phyloP scores from a whole-genome alignment of 148 eudicot genomes.

The Fagopyrum tataricum region DNA sequence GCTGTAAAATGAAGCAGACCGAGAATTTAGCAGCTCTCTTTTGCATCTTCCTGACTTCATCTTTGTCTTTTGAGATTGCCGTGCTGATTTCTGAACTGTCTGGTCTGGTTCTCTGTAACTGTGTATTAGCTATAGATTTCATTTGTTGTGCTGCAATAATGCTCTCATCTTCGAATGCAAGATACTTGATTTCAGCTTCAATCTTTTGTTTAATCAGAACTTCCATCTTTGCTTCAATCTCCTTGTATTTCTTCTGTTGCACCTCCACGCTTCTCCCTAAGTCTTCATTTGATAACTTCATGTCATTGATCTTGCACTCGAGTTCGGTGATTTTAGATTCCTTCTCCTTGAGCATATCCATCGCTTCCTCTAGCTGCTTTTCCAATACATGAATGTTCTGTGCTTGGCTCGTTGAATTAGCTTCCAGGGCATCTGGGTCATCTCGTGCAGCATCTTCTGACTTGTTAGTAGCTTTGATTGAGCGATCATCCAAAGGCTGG shows the following conservation, averaged over 20 bases:
- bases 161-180: slow-evolving; percentile 37
- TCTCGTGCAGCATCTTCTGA: not conserved
- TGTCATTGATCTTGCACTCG: slow-evolving; percentile 24
- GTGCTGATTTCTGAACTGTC: slow-evolving; percentile 28
- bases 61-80: slow-evolving; percentile 23
- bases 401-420: slow-evolving; percentile 16
- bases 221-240: slow-evolving; percentile 51
- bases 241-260: slow-evolving; percentile 19
- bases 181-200: slow-evolving; percentile 67
- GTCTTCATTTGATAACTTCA: slow-evolving; percentile 17
- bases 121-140: slow-evolving; percentile 22
- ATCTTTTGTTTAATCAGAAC: slow-evolving; percentile 44
- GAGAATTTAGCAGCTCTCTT: slow-evolving; percentile 34
- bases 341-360: slow-evolving; percentile 28
- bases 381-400: slow-evolving; percentile 27
- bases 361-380: slow-evolving; percentile 47
- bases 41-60: slow-evolving; percentile 34
- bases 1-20: slow-evolving; percentile 41
- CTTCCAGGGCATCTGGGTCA: not conserved
- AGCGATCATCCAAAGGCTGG: not conserved
- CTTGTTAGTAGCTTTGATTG: not conserved
- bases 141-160: slow-evolving; percentile 26
- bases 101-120: slow-evolving; percentile 19
- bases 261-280: slow-evolving; percentile 12
- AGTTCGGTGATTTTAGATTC: slow-evolving; percentile 33